Conservation (phyloP, 495 filamentous ascomycete species). For the Aspergillus affinis region DNA sequence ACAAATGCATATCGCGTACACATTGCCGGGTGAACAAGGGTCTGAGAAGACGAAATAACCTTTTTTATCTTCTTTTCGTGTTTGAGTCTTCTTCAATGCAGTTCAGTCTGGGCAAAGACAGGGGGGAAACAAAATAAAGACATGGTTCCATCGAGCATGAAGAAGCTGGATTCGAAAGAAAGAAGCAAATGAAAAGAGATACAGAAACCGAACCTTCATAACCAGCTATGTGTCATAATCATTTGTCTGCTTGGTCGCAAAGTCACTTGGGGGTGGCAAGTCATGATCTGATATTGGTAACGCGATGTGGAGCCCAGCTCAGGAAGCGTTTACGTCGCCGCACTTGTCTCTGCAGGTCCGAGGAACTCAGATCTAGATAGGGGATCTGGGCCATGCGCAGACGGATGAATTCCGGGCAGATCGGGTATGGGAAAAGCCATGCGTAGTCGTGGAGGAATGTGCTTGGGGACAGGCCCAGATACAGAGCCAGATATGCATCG, state of each 20-base stretch:
- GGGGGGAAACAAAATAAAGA: neutral
- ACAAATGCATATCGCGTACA: constrained; percentile 16
- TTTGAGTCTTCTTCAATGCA: neutral
- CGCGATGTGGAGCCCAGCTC: neutral
- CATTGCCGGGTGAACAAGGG: neutral
- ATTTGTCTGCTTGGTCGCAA: neutral
- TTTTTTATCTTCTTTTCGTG: neutral
- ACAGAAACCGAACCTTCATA: neutral
- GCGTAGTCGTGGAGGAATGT: constrained; percentile 8
- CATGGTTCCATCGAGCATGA: neutral
- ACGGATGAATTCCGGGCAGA: constrained; percentile 15
- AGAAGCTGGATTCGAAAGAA: neutral
- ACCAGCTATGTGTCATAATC: neutral
- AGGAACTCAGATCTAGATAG: constrained; percentile 6
- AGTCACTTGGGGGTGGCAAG: neutral
- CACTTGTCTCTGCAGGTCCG: neutral
- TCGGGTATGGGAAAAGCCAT: neutral
- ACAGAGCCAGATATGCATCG: constrained; percentile 16
- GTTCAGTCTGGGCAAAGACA: neutral
- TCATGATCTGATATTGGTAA: neutral
- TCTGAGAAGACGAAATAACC: neutral
- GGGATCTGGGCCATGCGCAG: constrained; percentile 20
- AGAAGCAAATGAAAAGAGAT: neutral
- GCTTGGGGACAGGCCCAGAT: constrained; percentile 12
- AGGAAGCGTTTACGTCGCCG: neutral